Evolutionary conservation across 371 early-diverging fungal genomes (phyloP).

Genomic region (Syncephalastrum sp.): DNA sequence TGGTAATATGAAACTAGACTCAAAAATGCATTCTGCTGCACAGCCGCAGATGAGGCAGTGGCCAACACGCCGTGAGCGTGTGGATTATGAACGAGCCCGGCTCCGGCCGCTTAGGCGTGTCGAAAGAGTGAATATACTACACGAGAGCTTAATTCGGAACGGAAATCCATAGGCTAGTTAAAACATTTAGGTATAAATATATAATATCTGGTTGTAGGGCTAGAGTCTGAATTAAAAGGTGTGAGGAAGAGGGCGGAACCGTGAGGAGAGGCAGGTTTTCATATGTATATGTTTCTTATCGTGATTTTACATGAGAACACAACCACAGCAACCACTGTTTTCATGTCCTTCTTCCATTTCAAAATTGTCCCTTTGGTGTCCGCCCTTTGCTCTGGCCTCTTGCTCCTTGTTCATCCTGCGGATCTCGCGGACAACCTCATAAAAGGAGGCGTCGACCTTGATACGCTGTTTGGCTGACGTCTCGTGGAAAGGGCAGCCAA

Average conservation of each 20-base stretch:
- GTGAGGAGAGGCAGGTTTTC: neutral
- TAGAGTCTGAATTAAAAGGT: neutral
- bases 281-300: neutral
- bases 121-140: too few species aligned
- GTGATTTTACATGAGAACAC: constrained; percentile 18
- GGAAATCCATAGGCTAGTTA: too few species aligned
- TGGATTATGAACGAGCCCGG: too few species aligned
- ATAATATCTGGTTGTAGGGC: too few species aligned
- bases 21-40: too few species aligned
- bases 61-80: too few species aligned
- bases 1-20: too few species aligned
- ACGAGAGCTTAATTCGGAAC: too few species aligned
- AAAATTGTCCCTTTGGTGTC: constrained; percentile 9
- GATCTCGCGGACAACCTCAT: constrained; percentile 85
- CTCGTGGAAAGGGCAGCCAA: constrained; percentile 84
- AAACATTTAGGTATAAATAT: too few species aligned
- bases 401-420: constrained; percentile 65
- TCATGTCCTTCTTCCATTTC: constrained; percentile 10
- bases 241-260: neutral
- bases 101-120: too few species aligned
- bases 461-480: constrained; percentile 89
- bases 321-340: constrained; percentile 14
- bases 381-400: constrained; percentile 14
- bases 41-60: too few species aligned
- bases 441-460: constrained; percentile 93